These are phyloP conservation scores for Melanomma pulvis-pyrius DNA, from an alignment of 495 filamentous ascomycete genomes.

Conservation along the genomic window DNA sequence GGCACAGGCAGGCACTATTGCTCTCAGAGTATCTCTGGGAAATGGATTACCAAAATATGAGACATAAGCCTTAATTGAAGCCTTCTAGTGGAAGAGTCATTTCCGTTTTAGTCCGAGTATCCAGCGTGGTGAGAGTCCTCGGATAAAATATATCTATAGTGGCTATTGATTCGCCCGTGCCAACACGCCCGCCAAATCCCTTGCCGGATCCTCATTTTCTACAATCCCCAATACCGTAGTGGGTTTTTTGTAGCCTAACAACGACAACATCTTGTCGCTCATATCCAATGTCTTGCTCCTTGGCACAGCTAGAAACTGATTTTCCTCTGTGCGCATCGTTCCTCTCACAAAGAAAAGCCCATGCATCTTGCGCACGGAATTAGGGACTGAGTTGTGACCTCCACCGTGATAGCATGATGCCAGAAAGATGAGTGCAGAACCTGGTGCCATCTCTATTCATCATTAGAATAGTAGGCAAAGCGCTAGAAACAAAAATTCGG, in stretches of 20 bases:
- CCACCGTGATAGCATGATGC: constrained; percentile 45
- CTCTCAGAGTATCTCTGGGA: no score
- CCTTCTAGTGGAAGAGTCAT: no score
- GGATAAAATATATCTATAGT: no score
- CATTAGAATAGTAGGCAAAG: neutral
- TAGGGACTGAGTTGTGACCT: constrained; percentile 43
- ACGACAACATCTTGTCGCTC: neutral
- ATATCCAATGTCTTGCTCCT: constrained; percentile 1
- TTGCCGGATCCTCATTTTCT: constrained; percentile 4
- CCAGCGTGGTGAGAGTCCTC: no score
- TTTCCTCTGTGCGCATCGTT: constrained; percentile 45
- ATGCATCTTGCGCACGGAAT: constrained; percentile 35
- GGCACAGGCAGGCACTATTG: no score
- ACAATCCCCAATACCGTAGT: neutral
- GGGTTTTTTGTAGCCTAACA: constrained; percentile 17
- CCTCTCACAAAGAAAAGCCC: constrained; percentile 45
- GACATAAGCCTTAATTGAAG: no score
- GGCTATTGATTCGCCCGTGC: no score
- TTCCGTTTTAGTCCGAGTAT: no score
- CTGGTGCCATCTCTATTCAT: constrained; percentile 35
- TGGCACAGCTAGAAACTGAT: constrained; percentile 46
- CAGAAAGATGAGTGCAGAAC: constrained; percentile 46
- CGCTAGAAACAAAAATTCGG: constrained; percentile 15
- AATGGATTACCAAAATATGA: no score
- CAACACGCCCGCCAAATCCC: constrained; percentile 2